Evolutionary conservation across 495 filamentous ascomycete species (phyloP), one percentile per base, ranked within the genome.

Genomic region (Xylaria cubensis): DNA sequence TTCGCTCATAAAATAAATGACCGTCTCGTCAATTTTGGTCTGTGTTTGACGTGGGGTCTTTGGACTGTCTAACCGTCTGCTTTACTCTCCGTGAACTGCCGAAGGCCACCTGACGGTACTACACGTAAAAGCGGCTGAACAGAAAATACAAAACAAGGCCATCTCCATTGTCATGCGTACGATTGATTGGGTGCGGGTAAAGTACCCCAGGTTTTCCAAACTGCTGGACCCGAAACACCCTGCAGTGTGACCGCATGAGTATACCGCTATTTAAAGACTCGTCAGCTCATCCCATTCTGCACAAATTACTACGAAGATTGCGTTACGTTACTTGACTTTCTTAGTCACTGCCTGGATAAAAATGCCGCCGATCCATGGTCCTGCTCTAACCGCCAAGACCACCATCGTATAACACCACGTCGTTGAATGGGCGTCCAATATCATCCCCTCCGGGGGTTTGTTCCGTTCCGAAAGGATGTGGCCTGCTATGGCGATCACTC

Each of bases 391-490:
- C 17, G 65, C 65, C 65, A 67, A 67, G 65, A 29, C n/a, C n/a
- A 67, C 6, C 65, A 26, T 67, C 21, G 65, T 56, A 53, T 67
- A 67, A 39, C 32, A 56, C 8, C 15, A 15, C 13, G 4, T 4
- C 42, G 24, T 21, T 56, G 65, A 56, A 48, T 50, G 48, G 42
- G 48, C n/a, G 50, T 39, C 46, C 50, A 56, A 56, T 53, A 39
- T 53, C 19, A 41, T 41, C 32, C 48, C 19, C 5, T 55, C 65
- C 48, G 48, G 48, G 10, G 13, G 10, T 67, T 67, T 67, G 48
- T 67, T 67, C 65, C 65, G 65, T 67, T 67, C 65, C 65, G 65
- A 55, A 55, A 67, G 17, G 65, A 67, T 67, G 63, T 32, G 0
- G 42, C 42, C 8, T 65, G 6, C 42, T 48, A 48, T 32, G 41